Evolutionary conservation across 441 rosid species (phyloP).

Genomic region (Raphanus hybrid): DNA sequence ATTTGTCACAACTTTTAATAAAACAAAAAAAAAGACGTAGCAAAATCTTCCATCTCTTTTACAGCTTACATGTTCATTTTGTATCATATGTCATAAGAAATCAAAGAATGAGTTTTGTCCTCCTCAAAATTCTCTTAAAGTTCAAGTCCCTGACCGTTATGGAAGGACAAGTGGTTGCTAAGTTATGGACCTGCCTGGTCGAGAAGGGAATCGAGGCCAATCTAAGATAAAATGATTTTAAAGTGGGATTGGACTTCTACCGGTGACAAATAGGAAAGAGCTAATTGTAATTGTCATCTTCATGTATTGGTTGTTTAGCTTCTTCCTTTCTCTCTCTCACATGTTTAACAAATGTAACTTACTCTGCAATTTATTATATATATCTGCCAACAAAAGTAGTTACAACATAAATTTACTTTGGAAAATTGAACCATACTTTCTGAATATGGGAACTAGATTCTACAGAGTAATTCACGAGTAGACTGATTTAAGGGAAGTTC

Average conservation of each 20-base stretch:
- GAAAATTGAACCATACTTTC: not conserved
- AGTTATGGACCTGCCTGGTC: not conserved
- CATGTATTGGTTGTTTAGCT: not conserved
- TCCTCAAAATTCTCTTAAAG: not conserved
- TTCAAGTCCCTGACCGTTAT: not conserved
- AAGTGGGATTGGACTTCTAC: not conserved
- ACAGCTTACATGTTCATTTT: not conserved
- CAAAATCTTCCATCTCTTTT: not conserved
- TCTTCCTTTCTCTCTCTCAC: not conserved
- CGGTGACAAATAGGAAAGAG: not conserved
- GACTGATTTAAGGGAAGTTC: not conserved
- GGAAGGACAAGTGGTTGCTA: not conserved
- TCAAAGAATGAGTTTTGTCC: not conserved
- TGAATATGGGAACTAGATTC: not conserved
- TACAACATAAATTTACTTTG: not conserved
- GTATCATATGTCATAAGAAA: not conserved
- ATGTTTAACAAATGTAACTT: not conserved
- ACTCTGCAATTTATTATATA: not conserved
- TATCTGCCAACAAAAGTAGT: conserved; percentile 14
- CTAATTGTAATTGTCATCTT: not conserved
- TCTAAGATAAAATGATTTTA: not conserved
- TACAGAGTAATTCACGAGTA: not conserved
- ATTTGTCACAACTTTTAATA: not conserved
- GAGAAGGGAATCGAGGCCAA: not conserved
- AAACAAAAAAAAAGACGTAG: not conserved